These are phyloP conservation scores for Colletotrichum nymphaeae DNA, from an alignment of 2,329 filamentous ascomycete genomes.

Conservation along the genomic window DNA sequence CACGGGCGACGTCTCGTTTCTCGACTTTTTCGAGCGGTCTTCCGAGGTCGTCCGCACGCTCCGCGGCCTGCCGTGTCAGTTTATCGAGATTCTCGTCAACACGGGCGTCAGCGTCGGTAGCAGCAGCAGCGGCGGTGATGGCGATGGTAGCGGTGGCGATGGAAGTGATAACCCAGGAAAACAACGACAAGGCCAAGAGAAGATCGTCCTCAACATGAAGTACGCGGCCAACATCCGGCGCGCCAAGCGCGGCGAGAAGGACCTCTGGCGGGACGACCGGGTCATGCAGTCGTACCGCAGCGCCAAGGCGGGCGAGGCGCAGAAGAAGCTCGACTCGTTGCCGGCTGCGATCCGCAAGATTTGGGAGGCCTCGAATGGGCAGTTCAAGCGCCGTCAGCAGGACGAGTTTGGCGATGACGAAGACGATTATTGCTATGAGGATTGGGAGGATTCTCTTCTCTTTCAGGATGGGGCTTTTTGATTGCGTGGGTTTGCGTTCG, in stretches of 20 bases:
- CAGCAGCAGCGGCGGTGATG: too few relatives aligned
- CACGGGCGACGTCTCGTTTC: conserved; percentile 45
- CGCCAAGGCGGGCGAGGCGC: conserved; percentile 23
- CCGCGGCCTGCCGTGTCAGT: conserved; percentile 47
- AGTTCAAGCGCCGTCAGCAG: conserved; percentile 19
- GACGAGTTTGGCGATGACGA: conserved; percentile 23
- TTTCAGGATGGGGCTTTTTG: background rate
- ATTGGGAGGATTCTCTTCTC: too few relatives aligned
- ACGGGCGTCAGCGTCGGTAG: conserved; percentile 27
- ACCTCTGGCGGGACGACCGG: conserved; percentile 38
- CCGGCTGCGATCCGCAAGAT: conserved; percentile 20
- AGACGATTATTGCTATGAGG: background rate
- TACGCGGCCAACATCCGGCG: conserved; percentile 20
- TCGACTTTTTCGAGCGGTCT: conserved; percentile 47
- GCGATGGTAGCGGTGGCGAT: too few relatives aligned
- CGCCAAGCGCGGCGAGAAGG: conserved; percentile 20
- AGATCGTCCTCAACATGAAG: conserved; percentile 27
- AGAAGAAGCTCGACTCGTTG: conserved; percentile 23
- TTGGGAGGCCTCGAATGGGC: conserved; percentile 21
- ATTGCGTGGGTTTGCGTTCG: background rate
- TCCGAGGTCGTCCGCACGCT: conserved; percentile 47
- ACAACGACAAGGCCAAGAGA: background rate
- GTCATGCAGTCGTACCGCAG: conserved; percentile 36
- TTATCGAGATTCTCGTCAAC: conserved; percentile 49
- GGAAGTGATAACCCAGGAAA: too few relatives aligned